phyloP scores from a whole-genome alignment of 352 stramenopile species.

The Elongisporangium undulatum region DNA sequence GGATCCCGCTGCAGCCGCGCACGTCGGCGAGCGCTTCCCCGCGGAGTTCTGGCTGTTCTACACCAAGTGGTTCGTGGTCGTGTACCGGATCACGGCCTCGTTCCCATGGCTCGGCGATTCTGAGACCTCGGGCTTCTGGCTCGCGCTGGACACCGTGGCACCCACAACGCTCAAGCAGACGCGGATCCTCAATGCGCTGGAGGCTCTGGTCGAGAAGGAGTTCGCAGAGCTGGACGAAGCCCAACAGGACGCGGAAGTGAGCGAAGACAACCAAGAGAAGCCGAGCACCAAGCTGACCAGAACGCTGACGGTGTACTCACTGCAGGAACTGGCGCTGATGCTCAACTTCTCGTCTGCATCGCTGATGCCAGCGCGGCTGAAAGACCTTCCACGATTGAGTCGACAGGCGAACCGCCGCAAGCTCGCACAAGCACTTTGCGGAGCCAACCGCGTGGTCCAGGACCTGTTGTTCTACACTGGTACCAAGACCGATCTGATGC shows the following conservation, averaged over 20 bases:
- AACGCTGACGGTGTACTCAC: too few relatives aligned
- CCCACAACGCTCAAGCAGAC: background rate
- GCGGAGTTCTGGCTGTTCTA: slow-evolving; percentile 2
- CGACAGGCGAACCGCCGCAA: background rate
- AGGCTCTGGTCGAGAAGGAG: background rate
- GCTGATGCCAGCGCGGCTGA: background rate
- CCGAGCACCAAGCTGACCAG: too few relatives aligned
- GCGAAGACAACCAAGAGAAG: too few relatives aligned
- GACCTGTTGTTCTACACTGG: too few relatives aligned
- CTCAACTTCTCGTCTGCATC: background rate
- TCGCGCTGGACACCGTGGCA: background rate
- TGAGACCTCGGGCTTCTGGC: background rate
- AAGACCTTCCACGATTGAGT: background rate
- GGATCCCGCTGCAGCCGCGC: background rate
- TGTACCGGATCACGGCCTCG: background rate
- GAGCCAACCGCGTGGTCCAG: too few relatives aligned
- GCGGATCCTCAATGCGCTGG: background rate
- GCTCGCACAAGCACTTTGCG: background rate
- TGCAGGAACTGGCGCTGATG: background rate
- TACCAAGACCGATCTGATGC: too few relatives aligned
- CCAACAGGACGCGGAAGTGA: too few relatives aligned
- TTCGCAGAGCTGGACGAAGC: too few relatives aligned
- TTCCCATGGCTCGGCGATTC: background rate
- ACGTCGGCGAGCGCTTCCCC: background rate
- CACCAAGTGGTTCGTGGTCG: background rate